Conservation (phyloP, 176 grass and related monocot species). For the Melocanna baccifera region DNA sequence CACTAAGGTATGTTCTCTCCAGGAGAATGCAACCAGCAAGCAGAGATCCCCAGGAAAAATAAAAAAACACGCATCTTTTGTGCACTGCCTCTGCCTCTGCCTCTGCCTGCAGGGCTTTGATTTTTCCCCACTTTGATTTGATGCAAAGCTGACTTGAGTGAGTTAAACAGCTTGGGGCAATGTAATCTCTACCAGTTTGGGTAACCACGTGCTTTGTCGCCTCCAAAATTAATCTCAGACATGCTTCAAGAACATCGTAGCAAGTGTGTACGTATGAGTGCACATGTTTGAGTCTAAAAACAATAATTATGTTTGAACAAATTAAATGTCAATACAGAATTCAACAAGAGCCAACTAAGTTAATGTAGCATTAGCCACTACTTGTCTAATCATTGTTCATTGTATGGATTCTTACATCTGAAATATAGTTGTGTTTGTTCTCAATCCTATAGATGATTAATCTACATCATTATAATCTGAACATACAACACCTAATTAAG, state of each 20-base stretch:
- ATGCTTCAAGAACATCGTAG: background rate
- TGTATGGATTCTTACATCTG: no score
- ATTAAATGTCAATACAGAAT: no score
- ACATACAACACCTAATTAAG: background rate
- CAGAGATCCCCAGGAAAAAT: conserved; percentile 44
- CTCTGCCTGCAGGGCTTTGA: conserved; percentile 5
- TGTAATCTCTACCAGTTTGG: conserved; percentile 32
- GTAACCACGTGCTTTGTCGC: background rate
- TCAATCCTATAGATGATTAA: background rate
- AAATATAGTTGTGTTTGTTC: no score
- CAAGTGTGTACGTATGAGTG: background rate
- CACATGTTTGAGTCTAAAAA: background rate
- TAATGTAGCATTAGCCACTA: no score
- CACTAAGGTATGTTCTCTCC: conserved; percentile 55
- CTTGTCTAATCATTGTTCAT: no score
- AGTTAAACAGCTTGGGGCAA: conserved; percentile 38
- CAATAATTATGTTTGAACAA: background rate
- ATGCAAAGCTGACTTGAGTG: conserved; percentile 29
- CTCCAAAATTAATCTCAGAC: background rate
- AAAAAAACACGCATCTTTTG: conserved; percentile 39
- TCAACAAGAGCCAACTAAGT: no score
- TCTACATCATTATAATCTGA: background rate
- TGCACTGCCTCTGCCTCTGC: background rate
- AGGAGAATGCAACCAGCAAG: conserved; percentile 24
- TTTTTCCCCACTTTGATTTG: conserved; percentile 26